Evolutionary conservation across 2,329 filamentous ascomycete species (phyloP), one percentile per base, ranked within the genome.

Genomic region (Colletotrichum filicis): DNA sequence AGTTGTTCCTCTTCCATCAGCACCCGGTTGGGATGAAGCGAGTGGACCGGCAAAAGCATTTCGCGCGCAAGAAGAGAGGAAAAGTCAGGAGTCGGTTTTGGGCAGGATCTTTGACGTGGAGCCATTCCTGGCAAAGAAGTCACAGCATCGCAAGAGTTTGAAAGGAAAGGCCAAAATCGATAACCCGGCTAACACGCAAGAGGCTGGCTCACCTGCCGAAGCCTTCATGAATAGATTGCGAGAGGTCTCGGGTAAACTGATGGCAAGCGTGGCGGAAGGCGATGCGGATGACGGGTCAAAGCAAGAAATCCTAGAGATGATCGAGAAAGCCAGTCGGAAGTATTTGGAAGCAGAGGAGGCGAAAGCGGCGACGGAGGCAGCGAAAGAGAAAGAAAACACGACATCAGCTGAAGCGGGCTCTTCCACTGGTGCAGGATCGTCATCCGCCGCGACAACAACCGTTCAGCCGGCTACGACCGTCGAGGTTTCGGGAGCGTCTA

Each of bases 31-130:
- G 74, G 73, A 75, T 22, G 74, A 75, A 24, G 76, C 78, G 24
- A 84, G 79, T 65, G 83, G 82, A 2, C 83, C 87, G 4, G 84
- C 84, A 12, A 88, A 86, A 73, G 81, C 79, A 0, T 85, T 87
- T 63, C 83, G 84, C 16, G 87, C 87, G 0, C 85, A 87, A 59
- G 87, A 90, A 76, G 87, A 90, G 76, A 85, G 85, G 56, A 90
- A 88, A 75, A 80, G 81, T 2, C 89, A 91, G 71, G 90, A 91
- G 74, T 81, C 83, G 1, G 85, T 88, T 0, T 76, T 91, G 5
- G 87, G 84, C 2, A 84, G 82, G 56, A 87, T 91, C 19, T 87
- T 91, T 60, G 87, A 86, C 53, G 78, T 89, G 2, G 86, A 89
- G 57, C 80, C 83, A 4, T 81, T 77, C 26, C 76, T 83, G 2